Base-by-base conservation (phyloP, 2,329 filamentous ascomycete species). In the Akanthomyces uredinophilus region DNA sequence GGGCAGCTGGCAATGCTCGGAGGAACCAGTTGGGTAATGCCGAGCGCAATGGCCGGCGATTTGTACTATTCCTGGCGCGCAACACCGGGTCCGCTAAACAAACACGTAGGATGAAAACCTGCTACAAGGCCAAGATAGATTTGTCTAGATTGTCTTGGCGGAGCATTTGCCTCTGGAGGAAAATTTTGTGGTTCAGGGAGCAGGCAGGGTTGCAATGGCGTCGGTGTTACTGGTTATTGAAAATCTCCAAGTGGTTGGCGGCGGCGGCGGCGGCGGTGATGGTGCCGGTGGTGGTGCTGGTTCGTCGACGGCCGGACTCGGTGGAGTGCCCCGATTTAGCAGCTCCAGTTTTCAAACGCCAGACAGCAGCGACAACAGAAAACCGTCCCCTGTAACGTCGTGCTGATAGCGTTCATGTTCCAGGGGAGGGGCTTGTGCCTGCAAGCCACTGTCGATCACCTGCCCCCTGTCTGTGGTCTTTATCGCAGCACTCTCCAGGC, bases 381-480 rank as follows among this genome's bases (percentile, higher is more conserved):
- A 35, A 5, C 32, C 11, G 32, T 35, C 32, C 32, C 27, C 32
- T 35, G 32, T 35, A 35, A 35, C 32, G 4, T 35, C 32, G 4
- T 35, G 32, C 5, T 14, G n/a, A 44, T 20, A 20, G 41, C 41
- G 8, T n/a, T 11, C 10, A 24, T 24, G 22, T 22, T 47, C 24
- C 44, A 20, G n/a, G 44, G 44, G 20, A 20, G n/a, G 41, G 41
- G 41, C n/a, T 44, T 20, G 46, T 49, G 32, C 32, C 46, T 49
- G 46, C 46, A 49, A 54, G 51, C 51, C 51, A 54, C 51, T 41
- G 51, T 11, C 51, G 51, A 54, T 54, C 51, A 27, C 32, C 35
- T 41, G 20, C 16, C 49, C 46, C 24, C 22, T 24, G 22, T 18
- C 24, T 13, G 37, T 4, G 5, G 11, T 14, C 37, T 39, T 16